A percentile compares a stretch with the other conserved stretches of the same genome.
Evolutionary conservation across 1,284 basidiomycete genomes (phyloP).

Genomic region (Irpex lacteus): DNA sequence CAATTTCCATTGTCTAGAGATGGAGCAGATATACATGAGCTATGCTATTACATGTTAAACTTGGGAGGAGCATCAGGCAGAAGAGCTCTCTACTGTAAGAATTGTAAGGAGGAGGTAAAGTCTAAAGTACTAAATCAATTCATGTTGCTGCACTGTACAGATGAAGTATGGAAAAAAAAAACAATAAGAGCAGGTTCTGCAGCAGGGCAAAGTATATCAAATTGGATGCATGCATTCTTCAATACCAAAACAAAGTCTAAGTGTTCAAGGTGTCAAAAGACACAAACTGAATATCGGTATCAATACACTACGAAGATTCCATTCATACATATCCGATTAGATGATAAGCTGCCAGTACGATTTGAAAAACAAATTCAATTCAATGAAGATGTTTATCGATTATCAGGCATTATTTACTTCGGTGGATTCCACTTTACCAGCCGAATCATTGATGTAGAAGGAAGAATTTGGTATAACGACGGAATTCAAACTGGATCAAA

Average conservation of each 20-base stretch:
- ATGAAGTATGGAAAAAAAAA: no score
- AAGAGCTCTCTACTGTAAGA: no score
- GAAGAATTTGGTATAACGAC: background rate
- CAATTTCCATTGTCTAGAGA: no score
- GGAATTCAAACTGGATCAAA: background rate
- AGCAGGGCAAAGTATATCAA: background rate
- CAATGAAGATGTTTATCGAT: background rate
- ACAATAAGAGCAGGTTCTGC: no score
- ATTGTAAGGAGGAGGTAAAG: no score
- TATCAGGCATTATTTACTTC: background rate
- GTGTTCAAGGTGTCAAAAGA: background rate
- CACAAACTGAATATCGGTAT: background rate
- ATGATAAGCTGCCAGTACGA: background rate
- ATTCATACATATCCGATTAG: background rate
- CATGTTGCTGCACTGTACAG: no score
- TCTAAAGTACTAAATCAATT: no score
- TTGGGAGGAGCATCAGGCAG: no score
- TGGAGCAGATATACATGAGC: no score
- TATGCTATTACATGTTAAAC: no score
- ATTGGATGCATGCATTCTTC: background rate
- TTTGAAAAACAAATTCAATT: background rate
- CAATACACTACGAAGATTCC: background rate
- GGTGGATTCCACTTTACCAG: background rate
- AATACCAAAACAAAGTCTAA: background rate
- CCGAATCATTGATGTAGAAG: background rate